A percentile compares a stretch with the other conserved stretches of the same genome.
Evolutionary conservation across 192 early-diverging fungal genomes (phyloP).

Genomic region (Dissophora globulifera): DNA sequence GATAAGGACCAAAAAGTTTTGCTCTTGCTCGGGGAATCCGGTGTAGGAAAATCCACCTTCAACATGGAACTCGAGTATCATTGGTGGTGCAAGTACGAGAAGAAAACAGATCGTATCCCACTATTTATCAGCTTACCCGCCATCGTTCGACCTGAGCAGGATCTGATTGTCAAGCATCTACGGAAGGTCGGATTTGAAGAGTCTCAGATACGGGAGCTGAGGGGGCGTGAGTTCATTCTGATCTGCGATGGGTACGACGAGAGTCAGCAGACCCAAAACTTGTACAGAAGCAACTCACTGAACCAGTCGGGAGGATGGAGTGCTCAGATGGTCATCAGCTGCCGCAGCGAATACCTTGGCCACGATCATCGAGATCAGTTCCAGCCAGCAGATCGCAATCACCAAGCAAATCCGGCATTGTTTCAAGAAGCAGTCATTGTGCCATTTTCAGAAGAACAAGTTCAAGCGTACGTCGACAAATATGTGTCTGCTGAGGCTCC

Average conservation of each 20-base stretch:
- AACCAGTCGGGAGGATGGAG: conserved; percentile 5
- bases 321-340: conserved; percentile 7
- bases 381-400: neutral
- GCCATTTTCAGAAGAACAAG: conserved; percentile 9
- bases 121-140: conserved; percentile 13
- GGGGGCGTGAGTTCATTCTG: conserved; percentile 6
- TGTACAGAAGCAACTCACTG: conserved; percentile 13
- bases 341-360: conserved; percentile 6
- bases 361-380: neutral
- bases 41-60: conserved; percentile 26
- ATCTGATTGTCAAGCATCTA: conserved; percentile 4
- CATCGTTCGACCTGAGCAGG: neutral
- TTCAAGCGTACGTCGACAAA: conserved; percentile 16
- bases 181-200: neutral
- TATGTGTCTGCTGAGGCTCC: neutral
- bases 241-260: conserved; percentile 31
- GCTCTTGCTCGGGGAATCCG: conserved; percentile 19
- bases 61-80: neutral
- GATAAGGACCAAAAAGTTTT: conserved; percentile 14
- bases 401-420: too few species aligned
- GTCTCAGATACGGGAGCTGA: conserved; percentile 4
- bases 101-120: conserved; percentile 1
- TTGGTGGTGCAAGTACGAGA: conserved; percentile 5
- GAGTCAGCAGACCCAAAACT: neutral
- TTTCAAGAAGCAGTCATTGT: conserved; percentile 9